These are phyloP conservation scores for Aspergillus hancockii DNA, from an alignment of 495 filamentous ascomycete species.

Conservation along the genomic window DNA sequence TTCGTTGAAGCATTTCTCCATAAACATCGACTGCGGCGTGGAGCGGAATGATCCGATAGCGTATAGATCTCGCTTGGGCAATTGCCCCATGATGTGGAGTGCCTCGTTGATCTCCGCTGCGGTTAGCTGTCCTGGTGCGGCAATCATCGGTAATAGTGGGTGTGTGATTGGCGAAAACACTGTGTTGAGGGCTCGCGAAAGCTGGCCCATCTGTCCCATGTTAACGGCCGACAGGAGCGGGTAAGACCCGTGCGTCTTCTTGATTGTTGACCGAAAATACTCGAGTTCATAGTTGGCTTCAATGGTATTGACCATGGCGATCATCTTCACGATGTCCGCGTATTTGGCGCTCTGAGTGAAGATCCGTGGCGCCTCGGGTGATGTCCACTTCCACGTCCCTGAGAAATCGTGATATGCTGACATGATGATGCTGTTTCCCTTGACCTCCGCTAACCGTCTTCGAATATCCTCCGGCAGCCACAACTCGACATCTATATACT, in stretches of 20 bases:
- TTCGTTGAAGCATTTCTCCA: constrained; percentile 87
- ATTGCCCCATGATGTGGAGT: constrained; percentile 73
- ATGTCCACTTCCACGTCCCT: constrained; percentile 79
- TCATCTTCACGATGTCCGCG: constrained; percentile 87
- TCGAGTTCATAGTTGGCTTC: constrained; percentile 86
- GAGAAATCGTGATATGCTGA: constrained; percentile 87
- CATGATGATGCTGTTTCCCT: constrained; percentile 78
- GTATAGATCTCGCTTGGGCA: constrained; percentile 77
- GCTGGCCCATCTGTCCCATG: constrained; percentile 80
- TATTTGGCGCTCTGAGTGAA: constrained; percentile 71
- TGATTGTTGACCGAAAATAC: constrained; percentile 80
- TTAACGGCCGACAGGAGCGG: constrained; percentile 81
- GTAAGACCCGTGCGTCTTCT: constrained; percentile 57
- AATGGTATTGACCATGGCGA: constrained; percentile 72
- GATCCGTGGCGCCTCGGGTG: constrained; percentile 63
- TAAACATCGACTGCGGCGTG: constrained; percentile 76
- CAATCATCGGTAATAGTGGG: constrained; percentile 78
- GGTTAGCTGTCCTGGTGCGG: constrained; percentile 79
- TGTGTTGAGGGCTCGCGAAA: constrained; percentile 77
- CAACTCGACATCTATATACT: constrained; percentile 84
- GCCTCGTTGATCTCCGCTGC: constrained; percentile 82
- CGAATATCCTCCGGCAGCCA: constrained; percentile 81
- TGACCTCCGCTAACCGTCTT: constrained; percentile 60
- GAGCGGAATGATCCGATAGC: constrained; percentile 72
- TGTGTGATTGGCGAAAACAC: constrained; percentile 87